Conservation (phyloP, 768 basidiomycete genomes). For the Phaffia australis region DNA sequence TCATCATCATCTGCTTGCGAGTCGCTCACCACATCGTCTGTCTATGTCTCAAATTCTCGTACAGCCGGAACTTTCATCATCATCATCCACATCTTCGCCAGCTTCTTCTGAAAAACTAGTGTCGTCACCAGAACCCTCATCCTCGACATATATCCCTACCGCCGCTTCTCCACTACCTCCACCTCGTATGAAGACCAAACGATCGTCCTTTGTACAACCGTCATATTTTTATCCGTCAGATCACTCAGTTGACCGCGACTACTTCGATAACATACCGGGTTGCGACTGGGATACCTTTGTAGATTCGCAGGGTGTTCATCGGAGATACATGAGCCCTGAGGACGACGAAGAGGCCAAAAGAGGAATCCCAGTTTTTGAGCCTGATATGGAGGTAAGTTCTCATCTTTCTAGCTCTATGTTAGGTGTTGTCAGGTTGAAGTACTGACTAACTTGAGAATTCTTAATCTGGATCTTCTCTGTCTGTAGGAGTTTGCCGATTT, state of each 20-base stretch:
- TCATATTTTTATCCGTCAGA: constrained; percentile 21
- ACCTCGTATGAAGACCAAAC: constrained; percentile 4
- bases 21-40: too few species aligned
- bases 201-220: constrained; percentile 19
- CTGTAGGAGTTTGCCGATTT: constrained; percentile 23
- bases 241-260: neutral
- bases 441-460: neutral
- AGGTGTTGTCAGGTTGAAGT: neutral
- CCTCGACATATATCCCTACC: too few species aligned
- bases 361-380: constrained; percentile 94
- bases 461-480: neutral
- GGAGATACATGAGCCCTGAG: constrained; percentile 30
- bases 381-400: constrained; percentile 71
- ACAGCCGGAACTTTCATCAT: too few species aligned
- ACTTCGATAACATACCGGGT: constrained; percentile 8
- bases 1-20: too few species aligned
- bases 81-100: too few species aligned
- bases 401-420: constrained; percentile 42
- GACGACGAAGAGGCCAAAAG: constrained; percentile 36
- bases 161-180: too few species aligned
- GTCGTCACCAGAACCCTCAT: too few species aligned
- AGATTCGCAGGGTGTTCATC: neutral
- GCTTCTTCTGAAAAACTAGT: too few species aligned
- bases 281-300: neutral
- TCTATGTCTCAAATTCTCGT: too few species aligned